A percentile compares a stretch with the other conserved stretches of the same genome.
Evolutionary conservation across 768 basidiomycete species (phyloP).

Genomic region (Termitomyces sp.): DNA sequence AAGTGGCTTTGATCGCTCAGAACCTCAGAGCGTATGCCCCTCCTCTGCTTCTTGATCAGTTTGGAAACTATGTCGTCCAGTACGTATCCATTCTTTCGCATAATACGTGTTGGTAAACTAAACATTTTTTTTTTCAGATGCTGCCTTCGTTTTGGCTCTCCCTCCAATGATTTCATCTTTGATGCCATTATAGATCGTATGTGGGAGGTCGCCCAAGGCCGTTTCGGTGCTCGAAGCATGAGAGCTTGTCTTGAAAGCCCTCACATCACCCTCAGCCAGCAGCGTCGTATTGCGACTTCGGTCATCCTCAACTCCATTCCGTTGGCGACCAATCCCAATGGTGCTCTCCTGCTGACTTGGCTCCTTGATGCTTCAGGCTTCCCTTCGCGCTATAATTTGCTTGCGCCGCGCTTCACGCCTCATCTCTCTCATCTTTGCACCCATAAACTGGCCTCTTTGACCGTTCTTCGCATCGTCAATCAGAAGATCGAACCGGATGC

Average conservation of each 20-base stretch:
- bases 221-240: constrained; percentile 97
- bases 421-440: constrained; percentile 96
- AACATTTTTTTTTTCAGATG: constrained; percentile 44
- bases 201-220: constrained; percentile 97
- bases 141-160: constrained; percentile 86
- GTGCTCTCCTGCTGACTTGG: constrained; percentile 94
- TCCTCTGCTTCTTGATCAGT: constrained; percentile 89
- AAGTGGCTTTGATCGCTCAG: constrained; percentile 77
- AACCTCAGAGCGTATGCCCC: constrained; percentile 90
- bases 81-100: constrained; percentile 37
- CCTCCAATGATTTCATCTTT: constrained; percentile 92
- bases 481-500: constrained; percentile 93
- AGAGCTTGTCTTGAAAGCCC: constrained; percentile 93
- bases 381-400: constrained; percentile 89
- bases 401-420: constrained; percentile 94
- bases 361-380: constrained; percentile 92
- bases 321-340: constrained; percentile 95
- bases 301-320: constrained; percentile 97
- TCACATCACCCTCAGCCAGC: constrained; percentile 81
- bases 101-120: not conserved
- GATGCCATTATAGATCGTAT: constrained; percentile 97
- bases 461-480: constrained; percentile 93
- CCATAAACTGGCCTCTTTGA: constrained; percentile 94
- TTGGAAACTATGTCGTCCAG: constrained; percentile 92
- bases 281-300: constrained; percentile 91